These are phyloP conservation scores for Hanseniaspora uvarum DNA, from an alignment of 1,139 yeast genomes.

Conservation along the genomic window DNA sequence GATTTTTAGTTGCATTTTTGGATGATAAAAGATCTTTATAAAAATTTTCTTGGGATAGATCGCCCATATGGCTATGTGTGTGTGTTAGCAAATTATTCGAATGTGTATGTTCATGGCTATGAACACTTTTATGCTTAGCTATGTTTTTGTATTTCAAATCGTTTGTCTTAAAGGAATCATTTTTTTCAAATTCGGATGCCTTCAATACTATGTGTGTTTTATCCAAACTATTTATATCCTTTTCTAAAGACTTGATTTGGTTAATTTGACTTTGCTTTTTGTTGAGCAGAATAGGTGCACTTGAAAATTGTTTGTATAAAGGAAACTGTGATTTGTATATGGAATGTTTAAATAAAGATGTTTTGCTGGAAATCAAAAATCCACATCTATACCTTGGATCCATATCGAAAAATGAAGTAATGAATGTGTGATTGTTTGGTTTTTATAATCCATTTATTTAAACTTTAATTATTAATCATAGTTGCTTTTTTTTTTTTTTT, in stretches of 20 bases:
- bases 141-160: not conserved
- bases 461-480: too few species aligned
- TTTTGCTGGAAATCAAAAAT: not conserved
- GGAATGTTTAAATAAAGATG: not conserved
- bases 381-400: not conserved
- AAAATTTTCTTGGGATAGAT: conserved; percentile 31
- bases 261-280: not conserved
- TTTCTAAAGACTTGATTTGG: conserved; percentile 1
- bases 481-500: not conserved
- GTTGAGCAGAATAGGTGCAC: not conserved
- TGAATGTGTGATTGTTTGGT: not conserved
- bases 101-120: conserved; percentile 18
- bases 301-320: not conserved
- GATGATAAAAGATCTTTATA: conserved; percentile 32
- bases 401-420: not conserved
- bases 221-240: conserved; percentile 11
- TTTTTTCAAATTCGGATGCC: conserved; percentile 34
- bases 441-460: too few species aligned
- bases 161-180: conserved; percentile 29
- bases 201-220: conserved; percentile 34
- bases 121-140: not conserved
- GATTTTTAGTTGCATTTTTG: conserved; percentile 44
- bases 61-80: conserved; percentile 32
- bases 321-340: not conserved
- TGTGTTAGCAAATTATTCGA: conserved; percentile 23